Conservation (phyloP, 164 flowering plant species). For the Buxus sempervirens region DNA sequence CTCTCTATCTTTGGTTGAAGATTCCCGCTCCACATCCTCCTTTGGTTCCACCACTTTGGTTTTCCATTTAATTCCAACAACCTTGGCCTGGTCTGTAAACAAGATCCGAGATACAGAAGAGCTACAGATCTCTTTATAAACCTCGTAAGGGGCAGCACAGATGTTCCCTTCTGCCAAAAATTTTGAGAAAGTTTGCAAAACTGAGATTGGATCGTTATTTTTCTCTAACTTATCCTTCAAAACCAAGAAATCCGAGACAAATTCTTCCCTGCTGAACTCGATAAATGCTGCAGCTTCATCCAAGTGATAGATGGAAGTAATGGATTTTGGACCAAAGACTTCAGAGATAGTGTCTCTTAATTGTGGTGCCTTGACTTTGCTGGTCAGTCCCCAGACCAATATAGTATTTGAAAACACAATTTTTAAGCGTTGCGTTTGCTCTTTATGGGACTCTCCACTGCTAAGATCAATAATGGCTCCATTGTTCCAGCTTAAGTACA, state of each 20-base stretch:
- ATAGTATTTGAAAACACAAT: slow-evolving; percentile 47
- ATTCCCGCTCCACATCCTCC: slow-evolving; percentile 5
- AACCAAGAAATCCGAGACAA: slow-evolving; percentile 55
- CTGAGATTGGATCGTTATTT: slow-evolving; percentile 45
- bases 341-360: slow-evolving; percentile 53
- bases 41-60: slow-evolving; percentile 18
- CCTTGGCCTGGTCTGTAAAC: slow-evolving; percentile 83
- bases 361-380: slow-evolving; percentile 47
- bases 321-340: slow-evolving; percentile 58
- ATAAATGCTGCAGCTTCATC: slow-evolving; percentile 79
- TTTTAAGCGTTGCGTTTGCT: slow-evolving; percentile 24
- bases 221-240: slow-evolving; percentile 58
- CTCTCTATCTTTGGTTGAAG: slow-evolving; percentile 2
- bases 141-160: slow-evolving; percentile 60
- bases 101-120: slow-evolving; percentile 53
- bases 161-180: slow-evolving; percentile 67
- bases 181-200: slow-evolving; percentile 70
- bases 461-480: slow-evolving; percentile 61
- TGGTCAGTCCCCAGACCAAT: slow-evolving; percentile 74
- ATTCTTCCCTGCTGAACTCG: slow-evolving; percentile 56
- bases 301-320: slow-evolving; percentile 51
- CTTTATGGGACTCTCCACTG: slow-evolving; percentile 33
- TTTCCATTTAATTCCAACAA: slow-evolving; percentile 42
- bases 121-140: slow-evolving; percentile 67
- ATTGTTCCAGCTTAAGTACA: slow-evolving; percentile 70